phyloP scores from a whole-genome alignment of 306 rosid genomes.

The Vachellia pachyceras region DNA sequence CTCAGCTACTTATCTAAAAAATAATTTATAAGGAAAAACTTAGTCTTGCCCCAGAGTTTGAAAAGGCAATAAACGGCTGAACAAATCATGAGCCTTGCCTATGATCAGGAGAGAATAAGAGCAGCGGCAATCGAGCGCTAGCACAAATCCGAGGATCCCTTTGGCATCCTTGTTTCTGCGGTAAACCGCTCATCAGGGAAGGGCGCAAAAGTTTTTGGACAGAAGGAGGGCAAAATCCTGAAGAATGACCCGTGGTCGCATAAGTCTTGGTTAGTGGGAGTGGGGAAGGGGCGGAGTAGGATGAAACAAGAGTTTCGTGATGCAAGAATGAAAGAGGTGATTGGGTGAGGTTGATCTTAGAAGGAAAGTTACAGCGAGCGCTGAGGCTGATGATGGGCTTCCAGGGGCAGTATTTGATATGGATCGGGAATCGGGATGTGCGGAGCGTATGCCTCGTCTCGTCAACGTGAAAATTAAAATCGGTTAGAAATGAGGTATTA shows the following conservation, averaged over 20 bases:
- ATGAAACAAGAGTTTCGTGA: neutral
- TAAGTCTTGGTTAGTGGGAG: neutral
- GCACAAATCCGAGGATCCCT: neutral
- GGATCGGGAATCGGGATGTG: too few relatives aligned
- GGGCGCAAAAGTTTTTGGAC: neutral
- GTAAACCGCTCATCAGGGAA: neutral
- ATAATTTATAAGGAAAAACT: neutral
- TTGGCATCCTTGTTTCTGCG: neutral
- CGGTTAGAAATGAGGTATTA: too few relatives aligned
- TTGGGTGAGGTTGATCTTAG: neutral
- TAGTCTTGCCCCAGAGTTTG: neutral
- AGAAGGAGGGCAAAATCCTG: conserved; percentile 2
- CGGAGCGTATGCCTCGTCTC: too few relatives aligned
- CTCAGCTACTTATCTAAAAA: conserved; percentile 11
- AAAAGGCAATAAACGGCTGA: neutral
- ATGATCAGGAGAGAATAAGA: too few relatives aligned
- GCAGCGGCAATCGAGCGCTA: neutral
- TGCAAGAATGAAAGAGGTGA: neutral
- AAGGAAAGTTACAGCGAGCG: neutral
- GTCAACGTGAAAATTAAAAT: too few relatives aligned
- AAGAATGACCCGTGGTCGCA: neutral
- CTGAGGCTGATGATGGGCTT: neutral
- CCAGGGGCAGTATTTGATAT: neutral
- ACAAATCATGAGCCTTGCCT: neutral
- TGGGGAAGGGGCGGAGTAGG: neutral